Base-by-base conservation (phyloP, 2,329 filamentous ascomycete species). In the Exophiala mesophila region DNA sequence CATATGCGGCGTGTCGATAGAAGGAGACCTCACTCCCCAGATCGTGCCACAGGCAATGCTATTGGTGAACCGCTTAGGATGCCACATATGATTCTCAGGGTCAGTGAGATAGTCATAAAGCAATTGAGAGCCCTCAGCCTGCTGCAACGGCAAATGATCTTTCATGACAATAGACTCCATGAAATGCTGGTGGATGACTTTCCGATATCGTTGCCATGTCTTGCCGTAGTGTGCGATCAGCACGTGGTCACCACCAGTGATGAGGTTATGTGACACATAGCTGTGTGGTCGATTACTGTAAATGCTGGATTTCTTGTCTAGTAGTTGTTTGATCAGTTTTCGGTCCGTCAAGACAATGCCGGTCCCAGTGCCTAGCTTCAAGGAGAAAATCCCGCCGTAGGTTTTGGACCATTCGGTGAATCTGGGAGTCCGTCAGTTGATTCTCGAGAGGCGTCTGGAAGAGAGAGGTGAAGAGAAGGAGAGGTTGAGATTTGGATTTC, bases 121-220 rank as follows among this genome's bases (percentile, higher is more conserved):
- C 60, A 75, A 65, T 54, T 75, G 71, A 2, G 58, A 57, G 0
- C 65, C 66, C 52, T 77, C 73, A 1, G 73, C 72, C 41, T 76
- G 60, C 29, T 67, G 60, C 0, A 74, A 38, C 1, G 57, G 45
- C 3, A 68, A 41, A 47, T 76, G 66, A 5, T 67, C 44, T 34
- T 64, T 67, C 24, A 40, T 43, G 12, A 67, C 60, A 45, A 66
- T 62, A 9, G 57, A 59, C 52, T 73, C 71, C 53, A 63, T 72
- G 35, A 73, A 63, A 41, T 65, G 58, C 36, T 70, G 64, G 40
- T 73, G 67, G 5, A 72, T 55, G 3, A 71, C 50, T 44, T 67
- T 70, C n/a, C 73, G 62, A n/a, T 66, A 63, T 3, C 50, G 59
- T 5, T 68, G 59, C 73, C 72, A 76, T 13, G 56, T 59, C 10